Conservation (phyloP, 163 green algal genomes). For the Volvox carteri region DNA sequence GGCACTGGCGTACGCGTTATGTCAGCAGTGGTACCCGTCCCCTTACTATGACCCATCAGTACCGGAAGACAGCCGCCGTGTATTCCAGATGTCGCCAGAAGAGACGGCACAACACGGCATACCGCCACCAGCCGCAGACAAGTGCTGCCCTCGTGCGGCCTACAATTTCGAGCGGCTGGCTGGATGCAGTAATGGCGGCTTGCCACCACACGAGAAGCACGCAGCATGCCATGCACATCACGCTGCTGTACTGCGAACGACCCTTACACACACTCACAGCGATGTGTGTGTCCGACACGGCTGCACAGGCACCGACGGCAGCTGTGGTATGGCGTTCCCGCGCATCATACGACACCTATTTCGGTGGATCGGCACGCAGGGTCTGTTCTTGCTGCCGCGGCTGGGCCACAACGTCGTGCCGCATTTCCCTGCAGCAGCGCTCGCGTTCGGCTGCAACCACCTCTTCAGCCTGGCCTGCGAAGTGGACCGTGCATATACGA, state of each 20-base stretch:
- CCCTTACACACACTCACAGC: background rate
- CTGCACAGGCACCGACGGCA: background rate
- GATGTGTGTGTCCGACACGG: slow-evolving; percentile 10
- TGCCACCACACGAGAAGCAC: background rate
- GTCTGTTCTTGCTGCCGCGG: slow-evolving; percentile 13
- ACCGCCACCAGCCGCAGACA: background rate
- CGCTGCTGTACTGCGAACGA: background rate
- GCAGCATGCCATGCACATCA: background rate
- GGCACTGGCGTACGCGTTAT: slow-evolving; percentile 5
- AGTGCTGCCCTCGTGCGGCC: background rate
- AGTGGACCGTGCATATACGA: background rate
- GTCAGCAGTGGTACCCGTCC: background rate
- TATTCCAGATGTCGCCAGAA: background rate
- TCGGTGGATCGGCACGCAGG: background rate
- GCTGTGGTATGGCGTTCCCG: slow-evolving; percentile 22
- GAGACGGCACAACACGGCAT: background rate
- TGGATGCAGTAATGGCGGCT: background rate
- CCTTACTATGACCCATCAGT: background rate
- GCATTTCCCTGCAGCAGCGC: background rate
- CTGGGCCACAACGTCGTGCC: background rate
- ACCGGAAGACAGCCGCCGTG: background rate
- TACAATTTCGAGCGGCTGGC: background rate
- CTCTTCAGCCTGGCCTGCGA: slow-evolving; percentile 8
- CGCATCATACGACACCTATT: background rate
- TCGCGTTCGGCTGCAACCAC: slow-evolving; percentile 28